These are phyloP conservation scores for Talaromyces amestolkiae DNA, from an alignment of 2,329 filamentous ascomycete genomes.

Conservation along the genomic window DNA sequence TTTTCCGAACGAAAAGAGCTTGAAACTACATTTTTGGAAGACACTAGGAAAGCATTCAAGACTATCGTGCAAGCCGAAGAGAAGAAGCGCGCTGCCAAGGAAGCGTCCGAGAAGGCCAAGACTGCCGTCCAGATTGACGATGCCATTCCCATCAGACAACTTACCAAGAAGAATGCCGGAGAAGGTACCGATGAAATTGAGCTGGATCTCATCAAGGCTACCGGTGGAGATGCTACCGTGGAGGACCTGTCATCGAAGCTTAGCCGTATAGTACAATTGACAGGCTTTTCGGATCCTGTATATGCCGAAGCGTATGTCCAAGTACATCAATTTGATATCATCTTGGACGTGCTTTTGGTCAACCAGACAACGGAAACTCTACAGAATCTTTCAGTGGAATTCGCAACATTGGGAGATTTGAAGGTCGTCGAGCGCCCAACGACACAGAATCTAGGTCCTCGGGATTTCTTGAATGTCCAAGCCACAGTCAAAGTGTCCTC, in stretches of 20 bases:
- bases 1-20: constrained; percentile 87
- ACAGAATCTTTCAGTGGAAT: constrained; percentile 95
- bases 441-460: constrained; percentile 89
- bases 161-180: constrained; percentile 82
- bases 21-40: constrained; percentile 87
- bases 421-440: constrained; percentile 97
- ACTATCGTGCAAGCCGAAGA: constrained; percentile 97
- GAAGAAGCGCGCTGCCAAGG: constrained; percentile 94
- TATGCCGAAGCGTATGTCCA: constrained; percentile 99
- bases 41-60: constrained; percentile 92
- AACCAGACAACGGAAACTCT: constrained; percentile 97
- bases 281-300: constrained; percentile 95
- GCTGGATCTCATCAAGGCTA: constrained; percentile 87
- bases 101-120: constrained; percentile 88
- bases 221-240: constrained; percentile 77
- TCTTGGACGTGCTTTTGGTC: constrained; percentile 91
- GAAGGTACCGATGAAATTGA: constrained; percentile 85
- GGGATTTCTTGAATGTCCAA: constrained; percentile 98
- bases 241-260: constrained; percentile 93
- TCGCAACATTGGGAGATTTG: constrained; percentile 94
- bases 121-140: constrained; percentile 94
- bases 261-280: constrained; percentile 92
- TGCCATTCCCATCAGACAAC: constrained; percentile 85
- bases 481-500: constrained; percentile 98
- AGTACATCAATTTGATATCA: constrained; percentile 97